Evolutionary conservation across 352 stramenopile species (phyloP), one percentile per base, ranked within the genome.

Genomic region (Phytopythium vexans): DNA sequence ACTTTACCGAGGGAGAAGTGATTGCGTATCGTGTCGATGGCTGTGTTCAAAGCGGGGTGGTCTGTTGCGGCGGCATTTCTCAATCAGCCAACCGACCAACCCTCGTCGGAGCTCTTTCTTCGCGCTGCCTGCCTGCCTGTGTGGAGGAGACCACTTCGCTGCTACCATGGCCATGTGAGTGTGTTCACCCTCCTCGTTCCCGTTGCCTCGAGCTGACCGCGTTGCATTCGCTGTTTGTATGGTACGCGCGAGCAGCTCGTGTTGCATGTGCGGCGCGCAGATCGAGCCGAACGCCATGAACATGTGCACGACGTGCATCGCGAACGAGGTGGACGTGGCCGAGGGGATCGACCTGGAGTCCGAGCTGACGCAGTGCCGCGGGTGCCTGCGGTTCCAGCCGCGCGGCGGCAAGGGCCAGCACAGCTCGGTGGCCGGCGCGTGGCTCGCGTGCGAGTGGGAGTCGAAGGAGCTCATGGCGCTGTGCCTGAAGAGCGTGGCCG

Each of bases 261-360:
- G 76, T 52, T 89, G 78, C 45, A 69, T 86, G 54, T 89, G 78
- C 57, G 78, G 78, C 49, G 58, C 67, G 8, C 58, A 76, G 46
- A 91, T 93, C 56, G 79, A 89, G 62, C 65, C 78, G 48, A 93
- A 93, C 46, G 67, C 74, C 8, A 61, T 88, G 53, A 91, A 90
- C 68, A 93, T 91, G 82, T 93, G 82, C 73, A 55, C 57, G 49
- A 64, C 69, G 10, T 93, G 82, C 62, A 67, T 89, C 36, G 77
- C 76, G 14, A 61, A 43, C n/a, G 71, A 91, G 47, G 76, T 89
- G 37, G 70, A 93, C 63, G 79, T 93, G 42, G 52, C 76, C 37
- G 80, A 93, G 55, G 79, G 77, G 56, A 90, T 93, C 45, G 55
- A 71, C 31, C 71, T 76, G 6, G 51, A 71, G 31, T 58, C 57